A percentile compares a stretch with the other conserved stretches of the same genome.
These are phyloP conservation scores for Penicillium hesseltinei DNA, from an alignment of 2,329 filamentous ascomycete species.

Conservation along the genomic window DNA sequence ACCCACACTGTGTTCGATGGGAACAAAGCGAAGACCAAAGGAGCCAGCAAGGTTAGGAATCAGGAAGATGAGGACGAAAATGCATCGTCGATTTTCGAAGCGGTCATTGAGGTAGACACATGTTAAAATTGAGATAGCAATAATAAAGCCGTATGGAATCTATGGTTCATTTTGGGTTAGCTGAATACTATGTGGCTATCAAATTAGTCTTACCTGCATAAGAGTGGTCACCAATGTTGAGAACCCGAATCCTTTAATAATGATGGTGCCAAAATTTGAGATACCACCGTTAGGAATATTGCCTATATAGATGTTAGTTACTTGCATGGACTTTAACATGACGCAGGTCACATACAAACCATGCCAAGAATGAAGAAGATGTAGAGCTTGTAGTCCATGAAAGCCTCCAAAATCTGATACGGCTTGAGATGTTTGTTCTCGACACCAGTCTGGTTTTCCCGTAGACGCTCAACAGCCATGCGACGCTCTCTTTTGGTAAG, in stretches of 20 bases:
- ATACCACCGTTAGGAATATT: conserved; percentile 59
- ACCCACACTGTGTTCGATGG: conserved; percentile 50
- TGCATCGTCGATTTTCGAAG: conserved; percentile 49
- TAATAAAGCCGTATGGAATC: conserved; percentile 52
- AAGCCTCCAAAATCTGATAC: conserved; percentile 56
- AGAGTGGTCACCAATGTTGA: conserved; percentile 54
- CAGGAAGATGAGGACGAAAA: conserved; percentile 57
- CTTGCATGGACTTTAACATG: rapidly evolving
- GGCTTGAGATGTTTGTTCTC: conserved; percentile 58
- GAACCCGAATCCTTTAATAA: conserved; percentile 60
- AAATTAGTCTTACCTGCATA: conserved; percentile 41
- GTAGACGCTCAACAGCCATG: conserved; percentile 56
- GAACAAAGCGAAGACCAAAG: conserved; percentile 58
- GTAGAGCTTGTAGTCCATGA: conserved; percentile 59
- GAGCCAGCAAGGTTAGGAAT: conserved; percentile 60
- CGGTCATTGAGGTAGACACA: conserved; percentile 52
- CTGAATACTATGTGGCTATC: too few relatives aligned
- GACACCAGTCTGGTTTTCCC: conserved; percentile 59
- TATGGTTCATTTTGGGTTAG: conserved; percentile 3
- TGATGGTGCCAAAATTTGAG: conserved; percentile 58
- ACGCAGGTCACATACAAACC: conserved; percentile 34
- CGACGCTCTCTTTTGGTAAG: conserved; percentile 53
- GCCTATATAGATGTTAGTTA: conserved; percentile 17
- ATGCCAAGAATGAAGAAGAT: conserved; percentile 55
- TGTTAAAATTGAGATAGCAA: conserved; percentile 50